phyloP scores from a whole-genome alignment of 345 rosid genomes.

The Acer campestre region DNA sequence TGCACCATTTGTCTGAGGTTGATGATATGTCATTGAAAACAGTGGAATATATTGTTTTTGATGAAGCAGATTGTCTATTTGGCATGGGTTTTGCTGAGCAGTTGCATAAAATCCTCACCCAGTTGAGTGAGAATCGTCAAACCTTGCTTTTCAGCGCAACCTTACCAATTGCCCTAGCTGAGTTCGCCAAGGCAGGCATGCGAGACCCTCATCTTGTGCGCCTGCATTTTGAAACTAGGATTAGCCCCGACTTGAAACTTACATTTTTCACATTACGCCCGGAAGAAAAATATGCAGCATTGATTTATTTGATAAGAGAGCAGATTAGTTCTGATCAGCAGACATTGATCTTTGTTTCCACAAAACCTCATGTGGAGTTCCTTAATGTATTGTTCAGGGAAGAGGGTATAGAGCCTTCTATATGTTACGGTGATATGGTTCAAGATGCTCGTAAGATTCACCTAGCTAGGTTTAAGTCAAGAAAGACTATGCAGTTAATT shows the following conservation, averaged over 20 bases:
- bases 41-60: constrained; percentile 94
- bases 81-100: constrained; percentile 97
- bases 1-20: constrained; percentile 91
- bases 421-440: constrained; percentile 97
- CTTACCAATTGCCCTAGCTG: constrained; percentile 94
- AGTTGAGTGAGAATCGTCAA: constrained; percentile 90
- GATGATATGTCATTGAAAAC: constrained; percentile 85
- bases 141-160: constrained; percentile 97
- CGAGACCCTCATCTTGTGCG: constrained; percentile 94
- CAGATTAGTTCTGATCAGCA: constrained; percentile 76
- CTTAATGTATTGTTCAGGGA: constrained; percentile 71
- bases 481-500: too few species aligned
- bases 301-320: constrained; percentile 81
- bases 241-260: constrained; percentile 84
- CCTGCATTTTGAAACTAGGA: constrained; percentile 85
- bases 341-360: constrained; percentile 90
- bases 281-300: constrained; percentile 86
- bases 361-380: constrained; percentile 96
- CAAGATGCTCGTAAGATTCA: constrained; percentile 95
- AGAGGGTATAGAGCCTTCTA: constrained; percentile 86
- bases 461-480: constrained; percentile 60
- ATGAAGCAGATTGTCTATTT: constrained; percentile 91
- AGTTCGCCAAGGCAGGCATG: constrained; percentile 93
- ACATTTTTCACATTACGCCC: constrained; percentile 74
- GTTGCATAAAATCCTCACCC: constrained; percentile 71